A percentile compares a stretch with the other conserved stretches of the same genome.
These are phyloP conservation scores for Fusarium hostae DNA, from an alignment of 2,329 filamentous ascomycete species.

Conservation along the genomic window DNA sequence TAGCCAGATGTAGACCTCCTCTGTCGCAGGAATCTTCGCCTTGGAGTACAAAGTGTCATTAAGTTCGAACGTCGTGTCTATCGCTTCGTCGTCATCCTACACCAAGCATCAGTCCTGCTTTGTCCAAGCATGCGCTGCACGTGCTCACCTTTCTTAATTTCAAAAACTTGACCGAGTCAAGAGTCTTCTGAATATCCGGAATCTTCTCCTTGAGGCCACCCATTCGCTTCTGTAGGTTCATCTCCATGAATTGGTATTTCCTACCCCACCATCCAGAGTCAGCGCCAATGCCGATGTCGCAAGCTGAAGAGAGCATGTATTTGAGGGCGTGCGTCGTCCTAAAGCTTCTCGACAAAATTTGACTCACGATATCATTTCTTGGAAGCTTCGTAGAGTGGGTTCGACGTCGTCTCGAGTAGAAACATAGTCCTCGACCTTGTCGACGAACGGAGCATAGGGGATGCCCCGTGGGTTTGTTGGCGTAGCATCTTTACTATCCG, in stretches of 20 bases:
- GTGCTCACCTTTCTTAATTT: slow-evolving; percentile 74
- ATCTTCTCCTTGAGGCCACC: slow-evolving; percentile 91
- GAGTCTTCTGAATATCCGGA: slow-evolving; percentile 94
- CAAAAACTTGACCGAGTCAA: slow-evolving; percentile 90
- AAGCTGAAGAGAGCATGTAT: slow-evolving; percentile 16
- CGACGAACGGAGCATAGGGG: slow-evolving; percentile 84
- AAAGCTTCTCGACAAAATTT: slow-evolving; percentile 10
- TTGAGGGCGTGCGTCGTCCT: slow-evolving; percentile 7
- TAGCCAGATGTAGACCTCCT: slow-evolving; percentile 98
- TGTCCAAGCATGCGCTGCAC: not conserved
- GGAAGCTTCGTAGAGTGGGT: slow-evolving; percentile 81
- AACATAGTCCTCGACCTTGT: slow-evolving; percentile 90
- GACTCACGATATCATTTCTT: slow-evolving; percentile 91
- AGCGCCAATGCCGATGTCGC: slow-evolving; percentile 22
- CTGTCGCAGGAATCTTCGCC: slow-evolving; percentile 81
- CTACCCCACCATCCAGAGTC: slow-evolving; percentile 59
- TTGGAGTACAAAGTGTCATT: slow-evolving; percentile 96
- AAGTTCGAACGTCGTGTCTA: slow-evolving; percentile 94
- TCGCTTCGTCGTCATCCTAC: slow-evolving; percentile 69
- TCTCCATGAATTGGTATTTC: slow-evolving; percentile 99
- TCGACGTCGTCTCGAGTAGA: slow-evolving; percentile 82
- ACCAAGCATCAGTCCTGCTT: slow-evolving; percentile 31
- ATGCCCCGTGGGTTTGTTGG: slow-evolving; percentile 84
- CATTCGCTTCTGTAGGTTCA: slow-evolving; percentile 87
- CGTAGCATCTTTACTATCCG: slow-evolving; percentile 58